Percentiles rank a stretch among this genome's conserved stretches.
Evolutionary conservation across 2,329 filamentous ascomycete species (phyloP).

Genomic region (Plectosphaerella cucumerina): DNA sequence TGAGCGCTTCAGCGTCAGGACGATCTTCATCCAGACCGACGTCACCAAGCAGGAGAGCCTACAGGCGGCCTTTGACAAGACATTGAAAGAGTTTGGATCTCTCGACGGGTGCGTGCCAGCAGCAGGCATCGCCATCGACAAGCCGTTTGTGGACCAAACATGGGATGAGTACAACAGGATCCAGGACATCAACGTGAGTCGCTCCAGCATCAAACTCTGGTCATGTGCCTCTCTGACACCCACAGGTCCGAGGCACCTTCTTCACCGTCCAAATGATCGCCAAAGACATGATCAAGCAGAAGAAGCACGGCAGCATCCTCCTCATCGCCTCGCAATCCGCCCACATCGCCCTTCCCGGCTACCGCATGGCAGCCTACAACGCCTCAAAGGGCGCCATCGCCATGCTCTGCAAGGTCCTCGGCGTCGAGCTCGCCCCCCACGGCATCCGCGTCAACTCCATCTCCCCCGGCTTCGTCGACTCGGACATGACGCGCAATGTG

Average conservation of each 20-base stretch:
- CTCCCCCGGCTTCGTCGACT: conserved; percentile 32
- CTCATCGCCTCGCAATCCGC: conserved; percentile 32
- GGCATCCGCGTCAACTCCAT: conserved; percentile 33
- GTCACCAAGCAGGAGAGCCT: conserved; percentile 25
- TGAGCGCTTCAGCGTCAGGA: not conserved
- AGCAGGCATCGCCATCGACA: conserved; percentile 36
- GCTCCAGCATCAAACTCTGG: conserved; percentile 1
- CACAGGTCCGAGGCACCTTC: conserved; percentile 34
- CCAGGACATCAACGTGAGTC: conserved; percentile 34
- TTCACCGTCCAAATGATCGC: conserved; percentile 33
- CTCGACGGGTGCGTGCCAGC: conserved; percentile 27
- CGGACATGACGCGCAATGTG: conserved; percentile 27
- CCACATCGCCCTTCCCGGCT: conserved; percentile 28
- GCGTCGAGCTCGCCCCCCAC: conserved; percentile 23
- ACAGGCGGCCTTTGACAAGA: conserved; percentile 16
- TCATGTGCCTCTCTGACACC: not conserved
- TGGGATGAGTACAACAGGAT: conserved; percentile 36
- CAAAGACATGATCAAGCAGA: conserved; percentile 34
- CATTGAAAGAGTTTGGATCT: conserved; percentile 17
- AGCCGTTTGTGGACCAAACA: conserved; percentile 37
- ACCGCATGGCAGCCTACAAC: conserved; percentile 23
- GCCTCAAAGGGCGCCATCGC: conserved; percentile 35
- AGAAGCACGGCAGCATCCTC: conserved; percentile 32
- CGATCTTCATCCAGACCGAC: conserved; percentile 20
- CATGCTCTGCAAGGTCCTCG: conserved; percentile 33